Percentiles rank a stretch among this genome's conserved stretches.
phyloP scores from a whole-genome alignment of 306 rosid genomes.

The Notholithocarpus densiflorus region DNA sequence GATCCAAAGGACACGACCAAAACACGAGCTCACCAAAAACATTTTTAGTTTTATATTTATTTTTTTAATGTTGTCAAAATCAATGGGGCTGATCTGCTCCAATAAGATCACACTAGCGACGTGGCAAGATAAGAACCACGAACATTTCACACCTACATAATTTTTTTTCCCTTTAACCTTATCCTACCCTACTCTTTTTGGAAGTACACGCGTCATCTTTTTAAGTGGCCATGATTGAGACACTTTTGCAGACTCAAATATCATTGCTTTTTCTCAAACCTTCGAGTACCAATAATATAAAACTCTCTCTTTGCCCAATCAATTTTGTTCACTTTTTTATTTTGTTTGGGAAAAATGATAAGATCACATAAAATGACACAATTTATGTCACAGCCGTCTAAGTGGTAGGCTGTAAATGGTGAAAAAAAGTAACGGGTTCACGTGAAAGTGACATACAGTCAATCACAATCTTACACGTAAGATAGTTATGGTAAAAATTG shows the following conservation, averaged over 20 bases:
- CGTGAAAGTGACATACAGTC: accelerated
- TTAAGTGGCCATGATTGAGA: constrained; percentile 25
- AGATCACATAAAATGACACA: accelerated
- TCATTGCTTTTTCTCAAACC: not conserved
- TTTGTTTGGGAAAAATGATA: not conserved
- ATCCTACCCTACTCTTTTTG: constrained; percentile 41
- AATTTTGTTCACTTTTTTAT: not conserved
- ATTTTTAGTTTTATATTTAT: no score
- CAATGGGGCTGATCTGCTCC: not conserved
- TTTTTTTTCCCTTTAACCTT: constrained; percentile 24
- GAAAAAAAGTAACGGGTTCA: accelerated
- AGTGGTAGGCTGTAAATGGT: accelerated
- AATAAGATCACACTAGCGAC: constrained; percentile 8
- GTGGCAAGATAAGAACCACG: constrained; percentile 44
- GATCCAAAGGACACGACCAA: not conserved
- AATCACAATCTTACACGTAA: accelerated
- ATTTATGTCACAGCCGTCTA: accelerated
- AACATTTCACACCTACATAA: constrained; percentile 8
- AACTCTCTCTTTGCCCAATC: not conserved
- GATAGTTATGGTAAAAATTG: accelerated
- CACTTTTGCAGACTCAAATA: not conserved
- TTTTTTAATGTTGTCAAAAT: not conserved
- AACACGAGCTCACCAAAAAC: not conserved
- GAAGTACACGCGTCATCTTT: constrained; percentile 55
- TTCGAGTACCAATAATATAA: not conserved